Percentiles rank a stretch among this genome's conserved stretches.
Evolutionary conservation across 345 rosid species (phyloP).

Genomic region (Angophora floribunda): DNA sequence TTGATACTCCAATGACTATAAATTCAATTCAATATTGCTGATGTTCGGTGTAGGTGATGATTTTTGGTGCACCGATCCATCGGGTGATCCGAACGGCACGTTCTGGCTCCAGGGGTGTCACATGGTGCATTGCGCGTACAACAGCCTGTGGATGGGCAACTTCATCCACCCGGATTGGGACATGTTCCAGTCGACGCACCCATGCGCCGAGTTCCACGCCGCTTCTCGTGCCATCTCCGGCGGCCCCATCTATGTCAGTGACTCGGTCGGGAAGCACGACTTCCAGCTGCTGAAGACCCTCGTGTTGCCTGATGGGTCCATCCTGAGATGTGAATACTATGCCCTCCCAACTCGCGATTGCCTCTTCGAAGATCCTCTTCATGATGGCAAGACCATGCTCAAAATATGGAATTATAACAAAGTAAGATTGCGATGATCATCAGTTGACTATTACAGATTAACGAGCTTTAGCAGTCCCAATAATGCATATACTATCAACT

Average conservation of each 20-base stretch:
- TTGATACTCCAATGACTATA: background rate
- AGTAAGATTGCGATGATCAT: constrained; percentile 8
- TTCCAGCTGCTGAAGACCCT: constrained; percentile 61
- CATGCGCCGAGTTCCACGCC: constrained; percentile 92
- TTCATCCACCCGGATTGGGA: constrained; percentile 99
- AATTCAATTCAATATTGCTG: background rate
- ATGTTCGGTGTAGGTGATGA: constrained; percentile 60
- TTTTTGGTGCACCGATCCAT: constrained; percentile 98
- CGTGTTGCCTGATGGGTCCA: constrained; percentile 67
- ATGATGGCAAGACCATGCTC: constrained; percentile 99
- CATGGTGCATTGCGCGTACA: constrained; percentile 98
- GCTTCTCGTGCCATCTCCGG: constrained; percentile 96
- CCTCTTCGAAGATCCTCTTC: constrained; percentile 86
- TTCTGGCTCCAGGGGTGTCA: constrained; percentile 99
- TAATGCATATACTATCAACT: background rate
- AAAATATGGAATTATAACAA: constrained; percentile 97
- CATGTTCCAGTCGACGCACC: constrained; percentile 98
- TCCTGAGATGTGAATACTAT: constrained; percentile 72
- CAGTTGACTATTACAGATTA: background rate
- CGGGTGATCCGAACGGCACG: constrained; percentile 87
- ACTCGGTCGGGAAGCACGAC: constrained; percentile 74
- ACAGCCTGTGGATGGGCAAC: constrained; percentile 98
- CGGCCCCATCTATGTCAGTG: constrained; percentile 87
- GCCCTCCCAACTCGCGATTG: constrained; percentile 93
- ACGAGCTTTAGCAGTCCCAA: background rate